A percentile compares a stretch with the other conserved stretches of the same genome.
Conservation (phyloP, 176 grass and related monocot species). For the Ensete glaucum region DNA sequence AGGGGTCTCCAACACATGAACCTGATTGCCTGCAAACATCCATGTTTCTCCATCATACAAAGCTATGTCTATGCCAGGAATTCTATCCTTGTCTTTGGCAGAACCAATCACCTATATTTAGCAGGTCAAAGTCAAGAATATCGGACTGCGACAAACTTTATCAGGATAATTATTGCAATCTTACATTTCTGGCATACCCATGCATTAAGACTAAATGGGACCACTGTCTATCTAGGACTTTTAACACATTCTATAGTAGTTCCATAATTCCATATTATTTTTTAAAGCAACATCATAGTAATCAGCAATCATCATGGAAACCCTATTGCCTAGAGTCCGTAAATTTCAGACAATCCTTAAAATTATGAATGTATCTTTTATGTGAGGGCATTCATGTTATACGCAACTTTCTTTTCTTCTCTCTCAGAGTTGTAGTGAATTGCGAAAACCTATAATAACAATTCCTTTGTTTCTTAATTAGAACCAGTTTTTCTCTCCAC, state of each 20-base stretch:
- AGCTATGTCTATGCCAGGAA: conserved; percentile 91
- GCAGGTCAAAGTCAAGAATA: background rate
- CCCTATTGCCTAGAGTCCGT: background rate
- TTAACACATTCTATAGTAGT: background rate
- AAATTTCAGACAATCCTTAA: no score
- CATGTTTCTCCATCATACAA: conserved; percentile 81
- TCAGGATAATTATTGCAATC: background rate
- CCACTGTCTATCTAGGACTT: background rate
- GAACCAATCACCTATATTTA: conserved; percentile 79
- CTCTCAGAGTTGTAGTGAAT: no score
- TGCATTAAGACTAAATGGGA: background rate
- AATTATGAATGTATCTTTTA: no score
- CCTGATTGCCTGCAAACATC: conserved; percentile 96
- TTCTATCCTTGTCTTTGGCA: conserved; percentile 85
- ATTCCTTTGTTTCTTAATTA: no score
- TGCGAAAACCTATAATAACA: no score
- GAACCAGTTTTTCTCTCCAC: no score
- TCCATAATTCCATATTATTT: no score
- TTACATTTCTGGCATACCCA: no score
- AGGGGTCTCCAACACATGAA: conserved; percentile 92
- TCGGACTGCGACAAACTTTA: background rate
- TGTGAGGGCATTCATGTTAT: no score
- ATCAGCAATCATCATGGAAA: background rate
- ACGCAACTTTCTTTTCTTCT: no score
- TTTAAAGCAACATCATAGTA: no score